A percentile compares a stretch with the other conserved stretches of the same genome.
Evolutionary conservation across 2,329 filamentous ascomycete species (phyloP).

Genomic region (Colletotrichum sansevieriae): DNA sequence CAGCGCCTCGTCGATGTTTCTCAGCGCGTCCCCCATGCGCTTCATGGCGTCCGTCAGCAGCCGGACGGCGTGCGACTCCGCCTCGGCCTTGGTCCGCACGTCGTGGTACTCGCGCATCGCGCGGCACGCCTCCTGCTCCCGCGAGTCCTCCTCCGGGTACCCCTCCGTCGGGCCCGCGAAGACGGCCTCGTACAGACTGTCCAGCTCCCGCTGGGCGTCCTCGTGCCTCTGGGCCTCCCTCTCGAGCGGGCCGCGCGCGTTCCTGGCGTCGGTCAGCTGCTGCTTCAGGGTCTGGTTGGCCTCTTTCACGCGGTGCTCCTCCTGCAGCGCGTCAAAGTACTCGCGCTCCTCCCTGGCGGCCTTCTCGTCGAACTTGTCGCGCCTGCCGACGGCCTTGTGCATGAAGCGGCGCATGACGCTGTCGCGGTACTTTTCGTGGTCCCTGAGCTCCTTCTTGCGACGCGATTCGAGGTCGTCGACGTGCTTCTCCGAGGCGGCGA

Average conservation of each 20-base stretch:
- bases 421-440: constrained; percentile 66
- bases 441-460: constrained; percentile 61
- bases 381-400: constrained; percentile 63
- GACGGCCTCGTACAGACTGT: constrained; percentile 65
- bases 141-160: constrained; percentile 65
- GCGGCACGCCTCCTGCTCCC: constrained; percentile 54
- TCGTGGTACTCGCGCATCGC: constrained; percentile 55
- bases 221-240: constrained; percentile 51
- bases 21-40: constrained; percentile 52
- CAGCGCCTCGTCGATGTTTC: constrained; percentile 58
- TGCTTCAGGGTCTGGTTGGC: constrained; percentile 55
- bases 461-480: constrained; percentile 55
- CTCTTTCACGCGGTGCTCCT: constrained; percentile 60
- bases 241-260: constrained; percentile 53
- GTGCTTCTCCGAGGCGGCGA: constrained; percentile 51
- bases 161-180: constrained; percentile 66
- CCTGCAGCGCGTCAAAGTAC: constrained; percentile 65
- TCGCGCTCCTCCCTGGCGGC: constrained; percentile 67
- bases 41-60: constrained; percentile 56
- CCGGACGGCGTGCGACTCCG: constrained; percentile 56
- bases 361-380: constrained; percentile 61
- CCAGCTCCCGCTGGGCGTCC: constrained; percentile 60
- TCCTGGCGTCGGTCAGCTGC: constrained; percentile 56
- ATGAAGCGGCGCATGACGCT: constrained; percentile 64
- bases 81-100: constrained; percentile 51